Conservation (phyloP, 1,139 yeast genomes). For the Keqinozyma sinolaborantium region DNA sequence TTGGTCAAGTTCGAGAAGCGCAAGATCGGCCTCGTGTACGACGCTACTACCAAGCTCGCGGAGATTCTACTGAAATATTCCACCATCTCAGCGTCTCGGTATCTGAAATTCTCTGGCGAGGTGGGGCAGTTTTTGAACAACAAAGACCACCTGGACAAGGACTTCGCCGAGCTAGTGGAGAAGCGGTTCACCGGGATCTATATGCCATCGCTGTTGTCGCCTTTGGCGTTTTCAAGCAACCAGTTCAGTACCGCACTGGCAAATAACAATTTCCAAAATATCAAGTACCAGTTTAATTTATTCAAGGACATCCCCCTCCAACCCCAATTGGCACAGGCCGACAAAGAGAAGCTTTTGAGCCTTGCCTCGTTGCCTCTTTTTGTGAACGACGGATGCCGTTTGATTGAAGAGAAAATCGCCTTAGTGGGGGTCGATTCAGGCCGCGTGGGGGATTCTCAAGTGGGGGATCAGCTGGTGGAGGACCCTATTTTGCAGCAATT, state of each 20-base stretch:
- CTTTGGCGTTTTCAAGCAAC: constrained; percentile 19
- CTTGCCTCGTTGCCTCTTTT: constrained; percentile 34
- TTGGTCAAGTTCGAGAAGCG: constrained; percentile 35
- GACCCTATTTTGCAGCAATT: constrained; percentile 6
- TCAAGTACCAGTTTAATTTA: constrained; percentile 36
- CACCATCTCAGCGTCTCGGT: constrained; percentile 22
- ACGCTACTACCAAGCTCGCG: constrained; percentile 33
- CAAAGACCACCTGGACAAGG: constrained; percentile 25
- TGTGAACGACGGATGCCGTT: constrained; percentile 19
- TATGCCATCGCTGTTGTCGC: constrained; percentile 32
- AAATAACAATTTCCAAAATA: constrained; percentile 35
- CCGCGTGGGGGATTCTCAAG: neutral
- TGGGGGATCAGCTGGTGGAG: constrained; percentile 1
- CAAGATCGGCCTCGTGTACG: constrained; percentile 33
- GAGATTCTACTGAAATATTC: constrained; percentile 29
- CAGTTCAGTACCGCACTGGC: constrained; percentile 25
- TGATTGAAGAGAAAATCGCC: constrained; percentile 16
- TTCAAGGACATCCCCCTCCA: constrained; percentile 44
- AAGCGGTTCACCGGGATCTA: constrained; percentile 38
- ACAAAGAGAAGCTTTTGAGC: constrained; percentile 18
- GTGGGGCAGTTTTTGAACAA: constrained; percentile 23
- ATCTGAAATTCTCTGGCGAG: constrained; percentile 23
- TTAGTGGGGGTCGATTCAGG: neutral
- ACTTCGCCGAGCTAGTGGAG: constrained; percentile 21
- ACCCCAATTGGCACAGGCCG: constrained; percentile 16